Conservation (phyloP, 2,329 filamentous ascomycete species). For the Fusarium oxysporum region DNA sequence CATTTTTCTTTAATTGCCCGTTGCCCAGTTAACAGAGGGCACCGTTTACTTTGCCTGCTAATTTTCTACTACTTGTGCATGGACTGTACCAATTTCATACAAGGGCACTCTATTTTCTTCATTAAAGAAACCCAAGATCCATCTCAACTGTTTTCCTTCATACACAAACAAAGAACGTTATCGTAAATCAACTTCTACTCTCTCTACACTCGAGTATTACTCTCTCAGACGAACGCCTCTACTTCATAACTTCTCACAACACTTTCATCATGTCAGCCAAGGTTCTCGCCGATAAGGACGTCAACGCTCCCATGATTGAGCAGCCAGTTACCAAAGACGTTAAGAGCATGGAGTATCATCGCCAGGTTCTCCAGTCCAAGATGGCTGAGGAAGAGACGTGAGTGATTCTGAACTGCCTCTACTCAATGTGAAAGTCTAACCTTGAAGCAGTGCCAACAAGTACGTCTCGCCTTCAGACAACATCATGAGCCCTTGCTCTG, state of each 20-base stretch:
- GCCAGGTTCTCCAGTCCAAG: conserved; percentile 79
- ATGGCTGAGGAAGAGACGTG: conserved; percentile 73
- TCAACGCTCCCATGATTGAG: conserved; percentile 65
- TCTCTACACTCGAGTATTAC: not conserved
- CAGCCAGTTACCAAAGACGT: conserved; percentile 58
- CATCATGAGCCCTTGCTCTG: conserved; percentile 88
- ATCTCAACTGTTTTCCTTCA: conserved; percentile 14
- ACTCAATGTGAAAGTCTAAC: conserved; percentile 15
- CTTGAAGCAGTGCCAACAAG: conserved; percentile 55
- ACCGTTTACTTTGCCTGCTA: conserved; percentile 41
- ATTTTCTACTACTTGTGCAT: conserved; percentile 32
- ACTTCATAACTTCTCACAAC: conserved; percentile 4
- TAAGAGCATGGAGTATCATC: conserved; percentile 82
- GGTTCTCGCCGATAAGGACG: conserved; percentile 74
- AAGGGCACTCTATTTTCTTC: conserved; percentile 10
- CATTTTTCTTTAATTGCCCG: conserved; percentile 29
- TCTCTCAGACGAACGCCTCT: not conserved
- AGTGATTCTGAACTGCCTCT: conserved; percentile 39
- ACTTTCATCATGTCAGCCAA: conserved; percentile 64
- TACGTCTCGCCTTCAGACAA: conserved; percentile 89
- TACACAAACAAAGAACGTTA: conserved; percentile 17
- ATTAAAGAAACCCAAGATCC: conserved; percentile 30
- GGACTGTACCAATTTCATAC: conserved; percentile 19
- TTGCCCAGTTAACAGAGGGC: conserved; percentile 43
- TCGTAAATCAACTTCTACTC: not conserved